Conservation (phyloP, 2,329 filamentous ascomycete genomes). For the Fusarium multiceps region DNA sequence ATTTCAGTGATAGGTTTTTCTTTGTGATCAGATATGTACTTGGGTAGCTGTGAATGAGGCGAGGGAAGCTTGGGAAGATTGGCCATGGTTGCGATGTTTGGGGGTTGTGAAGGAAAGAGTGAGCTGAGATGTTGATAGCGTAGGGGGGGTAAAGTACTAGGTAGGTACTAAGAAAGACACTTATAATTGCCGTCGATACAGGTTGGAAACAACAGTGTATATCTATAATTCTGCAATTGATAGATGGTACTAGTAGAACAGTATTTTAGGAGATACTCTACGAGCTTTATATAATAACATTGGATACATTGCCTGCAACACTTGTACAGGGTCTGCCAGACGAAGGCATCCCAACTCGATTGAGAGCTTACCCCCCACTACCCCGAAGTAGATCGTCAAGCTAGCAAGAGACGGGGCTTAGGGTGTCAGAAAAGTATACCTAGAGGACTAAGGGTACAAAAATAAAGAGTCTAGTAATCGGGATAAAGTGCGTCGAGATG, state of each 20-base stretch:
- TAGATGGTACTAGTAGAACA: neutral
- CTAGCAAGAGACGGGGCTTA: constrained; percentile 2
- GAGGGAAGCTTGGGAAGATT: constrained; percentile 60
- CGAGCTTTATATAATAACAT: constrained; percentile 36
- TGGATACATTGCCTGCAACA: neutral
- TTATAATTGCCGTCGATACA: neutral
- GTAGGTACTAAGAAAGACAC: neutral
- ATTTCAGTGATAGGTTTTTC: constrained; percentile 67
- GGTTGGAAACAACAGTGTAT: neutral
- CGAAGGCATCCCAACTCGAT: constrained; percentile 30
- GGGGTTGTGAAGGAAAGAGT: neutral
- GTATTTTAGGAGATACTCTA: neutral
- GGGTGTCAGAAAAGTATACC: neutral
- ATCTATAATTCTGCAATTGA: neutral
- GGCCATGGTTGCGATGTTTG: constrained; percentile 44
- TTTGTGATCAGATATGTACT: constrained; percentile 66
- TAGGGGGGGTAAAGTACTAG: neutral
- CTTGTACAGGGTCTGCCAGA: neutral
- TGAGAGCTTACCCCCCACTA: constrained; percentile 12
- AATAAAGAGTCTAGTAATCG: neutral
- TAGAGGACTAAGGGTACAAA: neutral
- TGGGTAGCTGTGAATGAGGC: constrained; percentile 57
- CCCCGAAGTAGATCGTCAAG: constrained; percentile 5
- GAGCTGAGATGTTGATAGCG: neutral
- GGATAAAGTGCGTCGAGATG: fast-evolving